phyloP scores from a whole-genome alignment of 495 filamentous ascomycete species.

The Penicillium angulare region DNA sequence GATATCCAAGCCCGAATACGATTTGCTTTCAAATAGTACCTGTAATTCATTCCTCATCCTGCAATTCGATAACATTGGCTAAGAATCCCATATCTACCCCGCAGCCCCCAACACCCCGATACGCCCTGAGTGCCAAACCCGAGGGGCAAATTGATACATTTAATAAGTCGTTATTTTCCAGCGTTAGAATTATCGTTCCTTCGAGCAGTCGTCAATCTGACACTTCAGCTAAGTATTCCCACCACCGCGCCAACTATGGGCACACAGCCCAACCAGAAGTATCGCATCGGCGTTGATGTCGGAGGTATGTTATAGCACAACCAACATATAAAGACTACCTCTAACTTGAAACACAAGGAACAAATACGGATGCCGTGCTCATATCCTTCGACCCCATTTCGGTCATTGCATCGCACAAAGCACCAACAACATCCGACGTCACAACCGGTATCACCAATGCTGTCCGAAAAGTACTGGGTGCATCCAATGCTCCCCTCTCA shows the following conservation, averaged over 20 bases:
- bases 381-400: slow-evolving; percentile 47
- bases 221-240: no score
- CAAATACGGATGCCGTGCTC: slow-evolving; percentile 62
- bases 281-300: not conserved
- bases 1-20: no score
- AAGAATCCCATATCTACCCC: no score
- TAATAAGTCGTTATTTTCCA: no score
- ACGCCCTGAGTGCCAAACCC: no score
- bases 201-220: no score
- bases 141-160: no score
- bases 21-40: no score
- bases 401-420: slow-evolving; percentile 54
- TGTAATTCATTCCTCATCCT: no score
- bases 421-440: slow-evolving; percentile 58
- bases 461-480: slow-evolving; percentile 45
- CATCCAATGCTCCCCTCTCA: slow-evolving; percentile 32
- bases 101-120: no score
- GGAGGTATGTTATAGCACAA: not conserved
- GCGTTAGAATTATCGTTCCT: no score
- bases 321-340: not conserved
- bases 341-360: slow-evolving; percentile 32
- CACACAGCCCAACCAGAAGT: not conserved
- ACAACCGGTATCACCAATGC: slow-evolving; percentile 54
- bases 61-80: no score
- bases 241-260: not conserved